Percentiles rank a stretch among this genome's conserved stretches.
Conservation (phyloP, 1,139 yeast species). For the Protomyces arabidopsidicola region DNA sequence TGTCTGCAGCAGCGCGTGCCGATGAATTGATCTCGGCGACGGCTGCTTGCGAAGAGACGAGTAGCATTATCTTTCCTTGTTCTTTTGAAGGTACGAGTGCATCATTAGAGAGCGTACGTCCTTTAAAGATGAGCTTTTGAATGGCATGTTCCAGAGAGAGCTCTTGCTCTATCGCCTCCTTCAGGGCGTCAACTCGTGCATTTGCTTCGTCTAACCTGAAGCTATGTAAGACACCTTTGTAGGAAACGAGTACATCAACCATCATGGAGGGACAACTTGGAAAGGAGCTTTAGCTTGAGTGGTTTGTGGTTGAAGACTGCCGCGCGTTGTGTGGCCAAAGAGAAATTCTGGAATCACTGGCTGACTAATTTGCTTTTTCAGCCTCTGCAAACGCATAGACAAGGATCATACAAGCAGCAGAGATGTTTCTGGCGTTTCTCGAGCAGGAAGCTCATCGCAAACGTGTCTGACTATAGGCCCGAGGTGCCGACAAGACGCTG, state of each 20-base stretch:
- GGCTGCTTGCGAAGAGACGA: constrained; percentile 7
- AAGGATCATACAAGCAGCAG: too few species aligned
- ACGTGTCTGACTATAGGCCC: too few species aligned
- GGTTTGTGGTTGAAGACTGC: too few species aligned
- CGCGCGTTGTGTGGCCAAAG: too few species aligned
- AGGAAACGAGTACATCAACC: not conserved
- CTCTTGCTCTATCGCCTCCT: not conserved
- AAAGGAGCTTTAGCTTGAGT: too few species aligned
- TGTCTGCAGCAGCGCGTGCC: not conserved
- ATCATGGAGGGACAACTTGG: not conserved
- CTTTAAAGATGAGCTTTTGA: constrained; percentile 53
- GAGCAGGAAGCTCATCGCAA: too few species aligned
- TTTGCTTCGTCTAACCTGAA: not conserved
- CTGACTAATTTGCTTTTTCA: too few species aligned
- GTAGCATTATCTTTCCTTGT: constrained; percentile 11
- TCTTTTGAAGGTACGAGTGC: not conserved
- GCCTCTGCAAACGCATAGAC: too few species aligned
- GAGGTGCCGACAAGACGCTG: too few species aligned
- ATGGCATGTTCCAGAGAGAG: not conserved
- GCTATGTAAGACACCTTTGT: not conserved
- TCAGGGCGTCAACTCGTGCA: not conserved
- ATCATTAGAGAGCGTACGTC: constrained; percentile 38
- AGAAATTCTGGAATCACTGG: too few species aligned
- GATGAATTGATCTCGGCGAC: constrained; percentile 3
- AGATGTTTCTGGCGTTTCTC: too few species aligned